Evolutionary conservation across 1,284 basidiomycete genomes (phyloP).

Genomic region (Erythrobasidium hasegawianum): DNA sequence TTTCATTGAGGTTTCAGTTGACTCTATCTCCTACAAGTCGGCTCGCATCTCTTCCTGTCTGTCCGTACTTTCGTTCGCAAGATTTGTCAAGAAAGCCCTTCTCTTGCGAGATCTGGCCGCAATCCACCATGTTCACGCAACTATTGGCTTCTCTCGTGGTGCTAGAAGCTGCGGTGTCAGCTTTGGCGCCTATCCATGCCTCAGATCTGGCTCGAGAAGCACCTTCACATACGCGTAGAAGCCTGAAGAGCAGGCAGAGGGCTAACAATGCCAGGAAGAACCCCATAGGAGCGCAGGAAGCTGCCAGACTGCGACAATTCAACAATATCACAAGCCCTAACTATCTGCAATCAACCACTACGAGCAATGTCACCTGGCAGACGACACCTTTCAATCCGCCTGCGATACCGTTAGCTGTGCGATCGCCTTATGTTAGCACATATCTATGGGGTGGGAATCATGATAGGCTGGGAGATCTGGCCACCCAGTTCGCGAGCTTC

Average conservation of each 20-base stretch:
- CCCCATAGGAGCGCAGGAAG: not conserved
- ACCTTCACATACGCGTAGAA: not conserved
- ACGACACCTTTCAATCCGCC: conserved; percentile 32
- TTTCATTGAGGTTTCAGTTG: too few relatives aligned
- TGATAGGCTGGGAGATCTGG: conserved; percentile 18
- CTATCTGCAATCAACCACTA: not conserved
- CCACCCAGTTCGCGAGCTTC: conserved; percentile 26
- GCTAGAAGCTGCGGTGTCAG: too few relatives aligned
- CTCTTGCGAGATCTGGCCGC: too few relatives aligned
- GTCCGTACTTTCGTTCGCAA: too few relatives aligned
- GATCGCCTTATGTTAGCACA: conserved; percentile 29
- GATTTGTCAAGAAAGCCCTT: too few relatives aligned
- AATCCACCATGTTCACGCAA: too few relatives aligned
- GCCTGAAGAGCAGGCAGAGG: not conserved
- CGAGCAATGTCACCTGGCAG: conserved; percentile 16
- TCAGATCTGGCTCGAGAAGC: too few relatives aligned
- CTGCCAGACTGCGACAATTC: not conserved
- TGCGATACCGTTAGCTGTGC: conserved; percentile 33
- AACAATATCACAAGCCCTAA: not conserved
- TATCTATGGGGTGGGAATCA: conserved; percentile 30
- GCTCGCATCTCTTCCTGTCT: too few relatives aligned
- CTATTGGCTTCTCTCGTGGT: too few relatives aligned
- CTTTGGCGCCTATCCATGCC: too few relatives aligned
- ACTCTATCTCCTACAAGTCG: too few relatives aligned
- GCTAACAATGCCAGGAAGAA: not conserved